phyloP scores from a whole-genome alignment of 805 yeast species.

The Nematodospora valgi region DNA sequence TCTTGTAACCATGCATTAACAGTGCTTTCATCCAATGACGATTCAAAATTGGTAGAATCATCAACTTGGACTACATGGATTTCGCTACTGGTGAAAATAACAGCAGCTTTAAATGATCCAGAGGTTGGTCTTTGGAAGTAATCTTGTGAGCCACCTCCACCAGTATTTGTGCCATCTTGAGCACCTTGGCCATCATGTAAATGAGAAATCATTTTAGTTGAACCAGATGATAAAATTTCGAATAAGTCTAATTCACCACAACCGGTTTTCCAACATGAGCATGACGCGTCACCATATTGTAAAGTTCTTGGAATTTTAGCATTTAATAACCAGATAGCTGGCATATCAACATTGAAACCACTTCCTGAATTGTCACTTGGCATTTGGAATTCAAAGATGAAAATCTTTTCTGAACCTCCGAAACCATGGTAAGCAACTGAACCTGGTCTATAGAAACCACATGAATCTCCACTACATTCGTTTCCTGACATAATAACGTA shows the following conservation, averaged over 20 bases:
- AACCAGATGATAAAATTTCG: constrained; percentile 79
- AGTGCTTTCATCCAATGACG: constrained; percentile 37
- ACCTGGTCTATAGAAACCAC: constrained; percentile 84
- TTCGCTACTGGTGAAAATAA: constrained; percentile 57
- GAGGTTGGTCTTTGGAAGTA: constrained; percentile 83
- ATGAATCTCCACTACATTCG: constrained; percentile 54
- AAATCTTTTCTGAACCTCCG: constrained; percentile 78
- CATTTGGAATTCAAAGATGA: constrained; percentile 92
- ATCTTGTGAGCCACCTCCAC: constrained; percentile 88
- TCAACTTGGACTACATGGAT: constrained; percentile 63
- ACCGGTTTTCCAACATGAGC: constrained; percentile 96
- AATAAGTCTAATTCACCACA: constrained; percentile 98
- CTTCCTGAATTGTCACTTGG: constrained; percentile 59
- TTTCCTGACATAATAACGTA: constrained; percentile 75
- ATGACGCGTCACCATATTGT: constrained; percentile 80
- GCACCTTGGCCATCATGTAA: constrained; percentile 82
- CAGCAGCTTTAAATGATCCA: constrained; percentile 85
- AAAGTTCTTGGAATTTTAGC: constrained; percentile 95
- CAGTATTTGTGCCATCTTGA: constrained; percentile 41
- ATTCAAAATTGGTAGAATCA: constrained; percentile 46
- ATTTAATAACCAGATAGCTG: constrained; percentile 94
- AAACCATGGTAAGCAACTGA: constrained; percentile 96
- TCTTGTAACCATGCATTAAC: constrained; percentile 57
- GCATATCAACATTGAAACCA: constrained; percentile 82
- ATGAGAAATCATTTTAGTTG: constrained; percentile 71